These are phyloP conservation scores for Periglandula ipomoeae DNA, from an alignment of 2,329 filamentous ascomycete genomes.

Conservation along the genomic window DNA sequence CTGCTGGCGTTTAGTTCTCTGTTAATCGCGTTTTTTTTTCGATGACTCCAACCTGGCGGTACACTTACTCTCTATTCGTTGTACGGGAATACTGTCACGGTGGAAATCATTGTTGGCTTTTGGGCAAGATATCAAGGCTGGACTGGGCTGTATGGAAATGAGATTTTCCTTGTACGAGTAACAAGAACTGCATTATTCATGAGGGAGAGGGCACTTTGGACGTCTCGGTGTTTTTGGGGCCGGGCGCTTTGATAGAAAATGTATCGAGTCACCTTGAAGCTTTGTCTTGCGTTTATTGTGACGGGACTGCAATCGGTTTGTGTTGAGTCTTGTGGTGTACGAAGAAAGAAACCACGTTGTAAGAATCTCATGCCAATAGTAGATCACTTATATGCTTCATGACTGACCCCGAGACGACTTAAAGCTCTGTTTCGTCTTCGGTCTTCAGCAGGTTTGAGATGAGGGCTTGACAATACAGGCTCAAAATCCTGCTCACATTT, in stretches of 20 bases:
- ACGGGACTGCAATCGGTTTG: not conserved
- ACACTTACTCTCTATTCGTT: not conserved
- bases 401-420: no score
- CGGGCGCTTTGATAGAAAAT: not conserved
- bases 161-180: slow-evolving; percentile 5
- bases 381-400: no score
- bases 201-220: not conserved
- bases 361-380: no score
- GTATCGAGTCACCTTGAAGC: not conserved
- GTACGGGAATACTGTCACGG: not conserved
- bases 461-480: no score
- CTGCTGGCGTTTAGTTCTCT: slow-evolving; percentile 4
- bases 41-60: not conserved
- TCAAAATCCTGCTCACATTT: no score
- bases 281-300: not conserved
- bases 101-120: not conserved
- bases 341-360: no score
- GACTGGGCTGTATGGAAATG: not conserved
- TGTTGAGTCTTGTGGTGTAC: not conserved
- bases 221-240: not conserved
- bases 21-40: slow-evolving; percentile 1
- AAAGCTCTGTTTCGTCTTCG: no score
- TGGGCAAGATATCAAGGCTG: not conserved
- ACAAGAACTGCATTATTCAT: slow-evolving; percentile 4
- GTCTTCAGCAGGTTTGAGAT: no score